phyloP scores from a whole-genome alignment of 129 eudicot genomes.

The Smallanthus sonchifolius region DNA sequence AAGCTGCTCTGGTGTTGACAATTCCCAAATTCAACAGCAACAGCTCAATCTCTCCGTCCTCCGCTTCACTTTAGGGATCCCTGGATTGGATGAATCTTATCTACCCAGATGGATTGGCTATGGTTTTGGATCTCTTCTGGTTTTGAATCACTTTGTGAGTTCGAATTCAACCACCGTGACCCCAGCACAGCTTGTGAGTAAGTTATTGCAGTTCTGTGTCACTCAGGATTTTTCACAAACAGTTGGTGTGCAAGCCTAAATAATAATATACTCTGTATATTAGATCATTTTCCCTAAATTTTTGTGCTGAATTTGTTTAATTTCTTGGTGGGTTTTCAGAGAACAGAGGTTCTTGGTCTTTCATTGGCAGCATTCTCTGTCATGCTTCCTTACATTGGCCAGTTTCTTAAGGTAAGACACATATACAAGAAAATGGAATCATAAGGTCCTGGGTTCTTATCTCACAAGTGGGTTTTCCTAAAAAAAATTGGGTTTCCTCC shows the following conservation, averaged over 20 bases:
- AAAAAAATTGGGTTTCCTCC: too few relatives aligned
- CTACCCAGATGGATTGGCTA: slow-evolving; percentile 95
- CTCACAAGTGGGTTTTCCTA: too few relatives aligned
- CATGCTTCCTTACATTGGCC: slow-evolving; percentile 71
- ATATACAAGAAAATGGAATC: too few relatives aligned
- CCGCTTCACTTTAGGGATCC: slow-evolving; percentile 87
- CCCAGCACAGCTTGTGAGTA: slow-evolving; percentile 76
- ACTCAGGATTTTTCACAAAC: slow-evolving; percentile 14
- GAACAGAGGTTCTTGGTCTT: slow-evolving; percentile 77
- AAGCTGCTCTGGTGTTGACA: slow-evolving; percentile 25
- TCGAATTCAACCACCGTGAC: slow-evolving; percentile 46
- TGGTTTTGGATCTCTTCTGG: slow-evolving; percentile 60
- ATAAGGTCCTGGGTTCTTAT: too few relatives aligned
- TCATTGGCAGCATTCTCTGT: slow-evolving; percentile 75
- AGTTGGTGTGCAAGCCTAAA: slow-evolving; percentile 3
- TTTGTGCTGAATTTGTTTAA: neutral
- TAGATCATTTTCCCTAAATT: neutral
- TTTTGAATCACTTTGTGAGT: slow-evolving; percentile 67
- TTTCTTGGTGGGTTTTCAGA: slow-evolving; percentile 35
- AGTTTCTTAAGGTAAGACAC: slow-evolving; percentile 72
- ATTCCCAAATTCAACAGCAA: slow-evolving; percentile 47
- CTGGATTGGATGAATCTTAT: slow-evolving; percentile 87
- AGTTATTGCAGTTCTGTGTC: neutral
- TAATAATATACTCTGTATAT: neutral
- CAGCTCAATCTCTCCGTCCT: slow-evolving; percentile 90